Evolutionary conservation across 768 basidiomycete species (phyloP).

Genomic region (Macrolepiota dolichaula): DNA sequence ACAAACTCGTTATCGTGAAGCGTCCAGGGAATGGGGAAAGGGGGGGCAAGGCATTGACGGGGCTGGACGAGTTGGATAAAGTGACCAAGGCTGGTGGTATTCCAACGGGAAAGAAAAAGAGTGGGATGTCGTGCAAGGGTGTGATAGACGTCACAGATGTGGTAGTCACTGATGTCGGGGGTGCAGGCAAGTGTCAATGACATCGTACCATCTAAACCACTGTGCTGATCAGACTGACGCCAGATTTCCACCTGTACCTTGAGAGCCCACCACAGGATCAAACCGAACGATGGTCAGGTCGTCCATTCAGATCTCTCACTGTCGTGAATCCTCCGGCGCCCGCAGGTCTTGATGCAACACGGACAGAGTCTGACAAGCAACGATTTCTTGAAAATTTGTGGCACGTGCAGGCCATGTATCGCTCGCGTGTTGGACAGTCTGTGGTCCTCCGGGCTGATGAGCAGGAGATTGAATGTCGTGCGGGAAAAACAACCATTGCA

Average conservation of each 20-base stretch:
- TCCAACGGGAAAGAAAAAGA: constrained; percentile 68
- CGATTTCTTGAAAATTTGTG: constrained; percentile 89
- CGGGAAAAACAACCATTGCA: constrained; percentile 60
- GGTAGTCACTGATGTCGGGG: constrained; percentile 81
- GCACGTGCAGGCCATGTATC: constrained; percentile 79
- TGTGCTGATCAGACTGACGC: constrained; percentile 3
- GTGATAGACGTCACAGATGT: constrained; percentile 84
- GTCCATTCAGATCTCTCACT: constrained; percentile 76
- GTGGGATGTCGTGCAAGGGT: constrained; percentile 79
- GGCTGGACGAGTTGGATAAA: constrained; percentile 77
- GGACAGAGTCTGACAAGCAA: constrained; percentile 65
- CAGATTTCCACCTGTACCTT: constrained; percentile 84
- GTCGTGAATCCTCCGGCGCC: constrained; percentile 76
- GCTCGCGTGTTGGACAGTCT: constrained; percentile 70
- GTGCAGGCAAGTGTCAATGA: constrained; percentile 55
- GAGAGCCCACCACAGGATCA: constrained; percentile 82
- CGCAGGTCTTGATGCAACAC: constrained; percentile 60
- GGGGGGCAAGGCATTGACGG: constrained; percentile 65
- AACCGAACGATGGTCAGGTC: constrained; percentile 82
- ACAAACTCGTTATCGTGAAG: constrained; percentile 90
- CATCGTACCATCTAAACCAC: constrained; percentile 4
- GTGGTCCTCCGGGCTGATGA: constrained; percentile 71
- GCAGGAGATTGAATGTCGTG: constrained; percentile 68
- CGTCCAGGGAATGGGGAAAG: constrained; percentile 76
- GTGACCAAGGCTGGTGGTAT: constrained; percentile 61